A percentile compares a stretch with the other conserved stretches of the same genome.
Conservation (phyloP, 1,284 basidiomycete species). For the Cryptococcus wingfieldii region DNA sequence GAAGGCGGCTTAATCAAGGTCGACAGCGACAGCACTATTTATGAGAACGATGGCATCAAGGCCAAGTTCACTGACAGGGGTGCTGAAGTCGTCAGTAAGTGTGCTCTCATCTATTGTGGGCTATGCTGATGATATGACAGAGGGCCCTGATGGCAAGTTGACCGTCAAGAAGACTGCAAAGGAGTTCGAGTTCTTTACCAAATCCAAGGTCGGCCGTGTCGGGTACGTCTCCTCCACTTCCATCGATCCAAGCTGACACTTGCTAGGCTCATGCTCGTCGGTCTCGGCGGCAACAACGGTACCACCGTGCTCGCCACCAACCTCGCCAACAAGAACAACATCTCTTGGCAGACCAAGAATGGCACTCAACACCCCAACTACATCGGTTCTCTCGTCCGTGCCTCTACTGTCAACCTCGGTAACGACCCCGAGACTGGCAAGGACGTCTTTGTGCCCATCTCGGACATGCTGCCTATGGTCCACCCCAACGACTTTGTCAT, state of each 20-base stretch:
- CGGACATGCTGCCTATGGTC: slow-evolving; percentile 93
- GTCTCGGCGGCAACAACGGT: slow-evolving; percentile 96
- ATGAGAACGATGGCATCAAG: slow-evolving; percentile 72
- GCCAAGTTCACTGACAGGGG: slow-evolving; percentile 80
- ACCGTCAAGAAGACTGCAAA: slow-evolving; percentile 66
- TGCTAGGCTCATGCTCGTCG: slow-evolving; percentile 90
- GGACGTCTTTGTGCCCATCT: slow-evolving; percentile 89
- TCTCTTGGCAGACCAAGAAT: slow-evolving; percentile 91
- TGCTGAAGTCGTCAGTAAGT: slow-evolving; percentile 59
- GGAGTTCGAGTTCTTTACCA: slow-evolving; percentile 87
- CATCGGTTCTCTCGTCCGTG: slow-evolving; percentile 82
- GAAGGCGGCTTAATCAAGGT: slow-evolving; percentile 62
- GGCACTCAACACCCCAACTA: slow-evolving; percentile 95
- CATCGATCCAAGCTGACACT: neutral
- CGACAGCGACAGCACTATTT: slow-evolving; percentile 74
- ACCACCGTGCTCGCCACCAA: slow-evolving; percentile 91
- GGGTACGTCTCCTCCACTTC: slow-evolving; percentile 59
- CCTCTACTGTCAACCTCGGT: slow-evolving; percentile 90
- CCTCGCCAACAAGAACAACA: slow-evolving; percentile 92
- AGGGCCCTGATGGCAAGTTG: slow-evolving; percentile 64
- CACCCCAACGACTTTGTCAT: slow-evolving; percentile 98
- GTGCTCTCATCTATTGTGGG: neutral
- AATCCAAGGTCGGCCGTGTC: slow-evolving; percentile 81
- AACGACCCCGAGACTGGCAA: slow-evolving; percentile 76
- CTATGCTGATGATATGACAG: slow-evolving; percentile 13